These are phyloP conservation scores for Populus trichocarpa DNA, from an alignment of 441 rosid genomes.

Conservation along the genomic window DNA sequence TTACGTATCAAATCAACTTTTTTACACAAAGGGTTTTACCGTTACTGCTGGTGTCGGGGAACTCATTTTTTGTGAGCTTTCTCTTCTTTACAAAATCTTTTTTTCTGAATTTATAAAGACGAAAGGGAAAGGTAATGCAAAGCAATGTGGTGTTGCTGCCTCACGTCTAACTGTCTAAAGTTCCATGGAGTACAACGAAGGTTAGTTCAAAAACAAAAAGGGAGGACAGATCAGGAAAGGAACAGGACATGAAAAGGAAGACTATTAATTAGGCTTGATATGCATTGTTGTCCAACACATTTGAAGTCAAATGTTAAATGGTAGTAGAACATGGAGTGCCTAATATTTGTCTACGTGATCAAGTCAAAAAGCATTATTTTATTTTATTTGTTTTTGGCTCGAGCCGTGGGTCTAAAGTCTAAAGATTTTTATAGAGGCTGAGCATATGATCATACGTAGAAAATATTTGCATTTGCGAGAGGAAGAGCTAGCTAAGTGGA, in stretches of 20 bases:
- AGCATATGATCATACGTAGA: too few species aligned
- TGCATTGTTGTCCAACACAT: background rate
- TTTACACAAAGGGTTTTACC: background rate
- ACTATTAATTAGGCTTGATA: too few species aligned
- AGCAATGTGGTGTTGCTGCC: background rate
- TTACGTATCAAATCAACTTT: too few species aligned
- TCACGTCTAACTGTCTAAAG: background rate
- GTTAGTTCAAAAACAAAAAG: too few species aligned
- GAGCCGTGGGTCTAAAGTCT: background rate
- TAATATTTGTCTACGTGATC: too few species aligned
- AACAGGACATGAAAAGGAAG: background rate
- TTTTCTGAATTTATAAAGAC: background rate
- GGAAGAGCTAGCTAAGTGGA: background rate
- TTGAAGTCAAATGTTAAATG: background rate
- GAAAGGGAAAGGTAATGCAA: background rate
- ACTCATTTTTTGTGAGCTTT: background rate
- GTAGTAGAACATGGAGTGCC: too few species aligned
- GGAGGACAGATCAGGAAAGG: background rate
- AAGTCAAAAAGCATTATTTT: too few species aligned
- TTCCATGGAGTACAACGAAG: background rate
- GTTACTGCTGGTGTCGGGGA: background rate
- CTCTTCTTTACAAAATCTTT: background rate
- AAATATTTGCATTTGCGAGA: background rate
- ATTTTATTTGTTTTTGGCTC: too few species aligned
- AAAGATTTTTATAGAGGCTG: too few species aligned